These are phyloP conservation scores for Wickerhamomyces sp. DNA, from an alignment of 1,139 yeast genomes.

Conservation along the genomic window DNA sequence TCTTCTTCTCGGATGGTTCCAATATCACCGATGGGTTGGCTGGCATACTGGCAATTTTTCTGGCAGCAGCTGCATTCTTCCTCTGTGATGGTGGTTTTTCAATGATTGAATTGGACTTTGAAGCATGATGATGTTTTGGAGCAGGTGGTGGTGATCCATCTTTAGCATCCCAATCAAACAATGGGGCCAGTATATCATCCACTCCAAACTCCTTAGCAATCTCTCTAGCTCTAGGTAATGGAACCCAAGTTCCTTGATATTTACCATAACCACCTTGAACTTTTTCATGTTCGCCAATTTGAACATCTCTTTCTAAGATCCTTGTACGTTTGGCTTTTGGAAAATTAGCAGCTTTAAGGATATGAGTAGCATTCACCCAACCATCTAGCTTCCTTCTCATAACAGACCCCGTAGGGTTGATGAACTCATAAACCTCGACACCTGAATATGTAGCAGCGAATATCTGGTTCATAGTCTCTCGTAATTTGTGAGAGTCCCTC, in stretches of 20 bases:
- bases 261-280: slow-evolving; percentile 97
- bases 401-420: slow-evolving; percentile 76
- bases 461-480: slow-evolving; percentile 31
- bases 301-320: slow-evolving; percentile 87
- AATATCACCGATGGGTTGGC: slow-evolving; percentile 19
- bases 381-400: slow-evolving; percentile 90
- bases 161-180: slow-evolving; percentile 57
- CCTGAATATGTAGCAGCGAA: slow-evolving; percentile 81
- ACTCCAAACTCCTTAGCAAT: slow-evolving; percentile 72
- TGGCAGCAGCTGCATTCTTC: slow-evolving; percentile 13
- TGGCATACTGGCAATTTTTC: slow-evolving; percentile 21
- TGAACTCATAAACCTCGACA: slow-evolving; percentile 86
- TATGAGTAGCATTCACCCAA: slow-evolving; percentile 98
- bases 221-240: slow-evolving; percentile 53
- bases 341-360: slow-evolving; percentile 87
- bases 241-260: slow-evolving; percentile 98
- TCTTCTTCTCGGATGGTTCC: slow-evolving; percentile 25
- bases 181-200: slow-evolving; percentile 54
- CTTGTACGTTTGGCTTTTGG: slow-evolving; percentile 93
- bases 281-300: slow-evolving; percentile 81
- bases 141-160: slow-evolving; percentile 82
- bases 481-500: no score
- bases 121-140: slow-evolving; percentile 76
- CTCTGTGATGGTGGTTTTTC: slow-evolving; percentile 10
- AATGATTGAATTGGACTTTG: slow-evolving; percentile 24